Evolutionary conservation across 352 stramenopile species (phyloP).

Genomic region (Globisporangium radiosum): DNA sequence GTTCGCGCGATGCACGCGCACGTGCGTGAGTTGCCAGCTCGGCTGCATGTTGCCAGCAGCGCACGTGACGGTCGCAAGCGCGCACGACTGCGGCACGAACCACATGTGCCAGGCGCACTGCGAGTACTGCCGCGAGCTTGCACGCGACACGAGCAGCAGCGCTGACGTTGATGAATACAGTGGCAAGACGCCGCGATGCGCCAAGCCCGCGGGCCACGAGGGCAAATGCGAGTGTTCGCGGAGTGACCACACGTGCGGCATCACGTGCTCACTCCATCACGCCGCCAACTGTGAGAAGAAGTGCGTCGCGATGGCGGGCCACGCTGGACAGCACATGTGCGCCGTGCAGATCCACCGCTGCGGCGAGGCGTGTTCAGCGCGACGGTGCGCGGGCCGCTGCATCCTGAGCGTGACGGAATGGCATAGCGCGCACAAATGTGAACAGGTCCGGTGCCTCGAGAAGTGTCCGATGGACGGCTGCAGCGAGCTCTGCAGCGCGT

Average conservation of each 20-base stretch:
- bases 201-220: conserved; percentile 52
- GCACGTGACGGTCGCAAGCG: conserved; percentile 15
- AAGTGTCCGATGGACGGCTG: conserved; percentile 57
- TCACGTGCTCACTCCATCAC: conserved; percentile 26
- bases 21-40: conserved; percentile 45
- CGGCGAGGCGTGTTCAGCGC: conserved; percentile 36
- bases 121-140: conserved; percentile 29
- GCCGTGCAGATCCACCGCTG: conserved; percentile 53
- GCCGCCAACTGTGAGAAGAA: conserved; percentile 48
- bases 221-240: conserved; percentile 53
- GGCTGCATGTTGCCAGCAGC: conserved; percentile 55
- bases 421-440: conserved; percentile 50
- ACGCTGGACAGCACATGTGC: conserved; percentile 43
- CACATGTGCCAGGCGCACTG: conserved; percentile 45
- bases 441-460: conserved; percentile 49
- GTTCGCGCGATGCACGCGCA: conserved; percentile 47
- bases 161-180: conserved; percentile 6
- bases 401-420: conserved; percentile 40
- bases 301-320: conserved; percentile 38
- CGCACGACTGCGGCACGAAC: conserved; percentile 46
- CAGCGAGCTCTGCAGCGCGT: conserved; percentile 31
- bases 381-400: conserved; percentile 35
- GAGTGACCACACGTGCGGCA: conserved; percentile 63
- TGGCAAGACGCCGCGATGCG: conserved; percentile 28
- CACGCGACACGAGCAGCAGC: not conserved